Evolutionary conservation across 2,329 filamentous ascomycete species (phyloP), one percentile per base, ranked within the genome.

Genomic region (Colletotrichum limetticola): DNA sequence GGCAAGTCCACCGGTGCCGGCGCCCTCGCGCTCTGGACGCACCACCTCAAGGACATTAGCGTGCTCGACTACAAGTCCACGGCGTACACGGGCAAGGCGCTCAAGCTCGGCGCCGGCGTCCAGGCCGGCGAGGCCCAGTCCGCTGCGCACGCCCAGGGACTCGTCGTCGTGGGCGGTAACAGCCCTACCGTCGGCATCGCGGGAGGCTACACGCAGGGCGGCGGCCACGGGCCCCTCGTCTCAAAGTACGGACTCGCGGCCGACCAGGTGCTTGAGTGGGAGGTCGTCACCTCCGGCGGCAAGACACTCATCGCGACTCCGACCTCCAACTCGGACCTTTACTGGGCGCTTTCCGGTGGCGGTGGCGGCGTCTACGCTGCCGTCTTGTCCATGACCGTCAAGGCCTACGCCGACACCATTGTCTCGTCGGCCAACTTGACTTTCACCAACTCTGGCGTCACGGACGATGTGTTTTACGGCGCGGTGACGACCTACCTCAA

Each of bases 161-260:
- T 86, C 1, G 78, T 82, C 1, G 80, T 87, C 1, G 82, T 90
- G 0, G 83, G 82, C 8, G 88, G 88, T 0, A 82, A 84, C 42
- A 88, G 85, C 74, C 80, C 85, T 1, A 87, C 84, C 0, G 87
- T 90, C 5, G 88, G 88, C 4, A 72, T 88, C 7, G 85, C 86
- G 0, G 89, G 89, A 12, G 89, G 89, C 1, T 91, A 87, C 74
- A 84, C 81, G 0, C 85, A 88, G 77, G 89, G 88, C 1, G 89
- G 87, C n/a, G 89, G 89, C 0, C 88, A 90, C 75, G 85, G 83
- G 0, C 78, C 84, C 0, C 79, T 91, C 1, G 79, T 77, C 5
- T 85, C 85, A 1, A 78, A 76, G 8, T 86, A 86, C 60, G 89
- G 89, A 2, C 79, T 91, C 7, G 86, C 77, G 4, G 88, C 88